Base-by-base conservation (phyloP, 2,329 filamentous ascomycete species). In the Bipolaris sorokiniana region DNA sequence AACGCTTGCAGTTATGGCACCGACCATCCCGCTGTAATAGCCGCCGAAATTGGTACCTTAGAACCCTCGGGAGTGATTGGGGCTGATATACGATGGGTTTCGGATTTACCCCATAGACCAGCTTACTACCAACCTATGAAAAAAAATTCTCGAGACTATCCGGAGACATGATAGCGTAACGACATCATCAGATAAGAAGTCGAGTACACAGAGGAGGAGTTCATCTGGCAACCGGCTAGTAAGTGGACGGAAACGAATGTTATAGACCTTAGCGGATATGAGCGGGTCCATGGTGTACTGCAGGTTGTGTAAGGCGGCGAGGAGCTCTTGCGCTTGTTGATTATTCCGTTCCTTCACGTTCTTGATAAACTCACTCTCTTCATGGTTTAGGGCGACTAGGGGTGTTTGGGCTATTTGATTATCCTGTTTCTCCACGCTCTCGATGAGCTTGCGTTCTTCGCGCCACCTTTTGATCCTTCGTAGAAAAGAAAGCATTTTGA, bases 241-340 rank as follows among this genome's bases (percentile, higher is more conserved):
- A 45, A 63, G 53, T n/a, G 58, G 59, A 60, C 62, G 63, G 46
- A 58, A 60, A 56, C 58, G 55, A 60, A 51, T 57, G 36, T 66
- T 66, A 54, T 64, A 66, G 47, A 62, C 54, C 18, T 63, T 53
- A 52, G 54, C 48, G 48, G 62, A 57, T 47, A 66, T 56, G 18
- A 61, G 55, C 15, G 58, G 62, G 54, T 64, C 59, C 51, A 64
- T 62, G 40, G 41, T 58, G 48, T 54, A 56, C 44, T 66, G 53
- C 42, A 31, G 7, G n/a, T 40, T 26, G 13, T 22, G 7, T 2
- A 40, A 26, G 20, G n/a, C 11, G 28, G 34, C 7, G n/a, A 28
- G 22, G n/a, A 31, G 46, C 16, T 22, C 20, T 40, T 18, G 46
- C 18, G 34, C 11, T 22, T 40, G 46, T 38, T 40, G 22, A 18